A percentile compares a stretch with the other conserved stretches of the same genome.
Conservation (phyloP, 805 yeast species). For the Schwanniomyces polymorphus region DNA sequence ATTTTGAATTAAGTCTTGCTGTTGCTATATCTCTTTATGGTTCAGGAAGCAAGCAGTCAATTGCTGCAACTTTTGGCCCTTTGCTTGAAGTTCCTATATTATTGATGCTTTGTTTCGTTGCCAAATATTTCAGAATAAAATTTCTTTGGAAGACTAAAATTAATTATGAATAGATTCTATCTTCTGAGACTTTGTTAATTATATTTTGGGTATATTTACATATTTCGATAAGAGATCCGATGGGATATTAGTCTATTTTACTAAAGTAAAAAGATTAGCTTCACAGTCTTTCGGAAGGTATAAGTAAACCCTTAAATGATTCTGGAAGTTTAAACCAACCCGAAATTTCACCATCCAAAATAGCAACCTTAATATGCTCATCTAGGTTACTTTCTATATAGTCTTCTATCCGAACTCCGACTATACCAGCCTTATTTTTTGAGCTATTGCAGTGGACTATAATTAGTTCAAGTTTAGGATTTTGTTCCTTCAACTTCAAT, state of each 20-base stretch:
- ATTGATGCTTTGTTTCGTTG: slow-evolving; percentile 34
- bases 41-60: slow-evolving; percentile 48
- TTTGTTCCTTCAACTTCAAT: slow-evolving; percentile 11
- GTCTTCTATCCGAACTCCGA: slow-evolving; percentile 11
- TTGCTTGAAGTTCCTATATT: slow-evolving; percentile 57
- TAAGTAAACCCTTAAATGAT: slow-evolving; percentile 2
- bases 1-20: slow-evolving; percentile 57
- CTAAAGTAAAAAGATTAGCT: no score
- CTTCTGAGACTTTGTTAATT: no score
- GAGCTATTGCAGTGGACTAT: not conserved
- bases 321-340: slow-evolving; percentile 17
- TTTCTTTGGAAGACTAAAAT: slow-evolving; percentile 28
- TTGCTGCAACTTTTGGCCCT: slow-evolving; percentile 63
- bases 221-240: no score
- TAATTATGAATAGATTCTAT: no score
- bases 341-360: slow-evolving; percentile 22
- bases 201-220: no score
- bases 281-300: not conserved
- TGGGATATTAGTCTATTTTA: no score
- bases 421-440: not conserved
- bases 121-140: slow-evolving; percentile 28
- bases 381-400: slow-evolving; percentile 10
- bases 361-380: slow-evolving; percentile 13
- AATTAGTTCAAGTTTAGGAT: slow-evolving; percentile 9
- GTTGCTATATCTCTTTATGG: slow-evolving; percentile 55